Evolutionary conservation across 352 stramenopile species (phyloP).

Genomic region (Globisporangium mamillatum): DNA sequence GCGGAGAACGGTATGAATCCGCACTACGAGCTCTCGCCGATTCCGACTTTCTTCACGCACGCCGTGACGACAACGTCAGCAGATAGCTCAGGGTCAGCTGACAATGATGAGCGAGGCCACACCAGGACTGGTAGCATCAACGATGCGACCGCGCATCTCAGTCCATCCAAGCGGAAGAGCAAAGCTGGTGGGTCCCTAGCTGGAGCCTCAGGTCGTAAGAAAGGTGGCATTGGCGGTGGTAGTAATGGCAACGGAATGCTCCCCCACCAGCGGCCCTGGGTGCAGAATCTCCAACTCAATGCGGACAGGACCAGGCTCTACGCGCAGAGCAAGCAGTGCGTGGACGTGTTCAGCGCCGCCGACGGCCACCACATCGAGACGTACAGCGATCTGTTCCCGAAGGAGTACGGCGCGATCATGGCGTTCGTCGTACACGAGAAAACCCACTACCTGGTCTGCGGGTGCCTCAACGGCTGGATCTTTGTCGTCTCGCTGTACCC

Average conservation of each 20-base stretch:
- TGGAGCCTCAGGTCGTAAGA: conserved; percentile 8
- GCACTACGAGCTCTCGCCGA: conserved; percentile 53
- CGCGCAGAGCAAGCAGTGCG: conserved; percentile 39
- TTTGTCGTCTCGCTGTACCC: conserved; percentile 57
- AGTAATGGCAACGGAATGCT: neutral
- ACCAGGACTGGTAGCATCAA: neutral
- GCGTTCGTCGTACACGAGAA: conserved; percentile 65
- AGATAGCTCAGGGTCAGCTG: neutral
- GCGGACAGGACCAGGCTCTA: conserved; percentile 40
- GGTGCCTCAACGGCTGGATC: conserved; percentile 53
- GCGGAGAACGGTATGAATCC: conserved; percentile 46
- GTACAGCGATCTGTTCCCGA: conserved; percentile 47
- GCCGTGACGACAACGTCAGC: neutral
- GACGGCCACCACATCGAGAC: conserved; percentile 53
- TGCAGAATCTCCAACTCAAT: conserved; percentile 51
- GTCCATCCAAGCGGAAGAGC: conserved; percentile 9
- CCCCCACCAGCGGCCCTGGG: conserved; percentile 30
- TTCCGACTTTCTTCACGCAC: conserved; percentile 43
- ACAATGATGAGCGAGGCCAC: neutral
- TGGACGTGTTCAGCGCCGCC: conserved; percentile 52
- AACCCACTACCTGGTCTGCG: conserved; percentile 63
- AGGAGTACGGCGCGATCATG: conserved; percentile 54
- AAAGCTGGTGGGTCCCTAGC: conserved; percentile 6
- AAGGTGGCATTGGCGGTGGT: conserved; percentile 3
- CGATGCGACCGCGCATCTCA: neutral